phyloP scores from a whole-genome alignment of 805 yeast species.

The Maudiozyma barnettii region DNA sequence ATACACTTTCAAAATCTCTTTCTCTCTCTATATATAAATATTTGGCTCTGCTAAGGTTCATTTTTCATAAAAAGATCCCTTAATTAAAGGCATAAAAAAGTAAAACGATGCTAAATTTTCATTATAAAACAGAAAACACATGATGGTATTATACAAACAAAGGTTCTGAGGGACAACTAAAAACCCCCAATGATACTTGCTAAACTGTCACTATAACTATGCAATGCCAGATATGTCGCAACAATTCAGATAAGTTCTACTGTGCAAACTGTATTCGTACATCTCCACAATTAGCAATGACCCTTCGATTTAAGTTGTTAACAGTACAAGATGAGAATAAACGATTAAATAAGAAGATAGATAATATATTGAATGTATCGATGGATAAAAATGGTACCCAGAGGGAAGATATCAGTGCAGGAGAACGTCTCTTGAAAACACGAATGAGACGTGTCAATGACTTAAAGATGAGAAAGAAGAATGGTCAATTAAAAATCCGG shows the following conservation, averaged over 20 bases:
- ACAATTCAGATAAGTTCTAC: slow-evolving; percentile 12
- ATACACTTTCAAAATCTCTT: background rate
- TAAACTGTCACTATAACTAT: background rate
- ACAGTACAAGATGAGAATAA: slow-evolving; percentile 9
- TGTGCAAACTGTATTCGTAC: slow-evolving; percentile 24
- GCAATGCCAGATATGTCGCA: slow-evolving; percentile 17
- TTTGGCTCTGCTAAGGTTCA: too few species aligned
- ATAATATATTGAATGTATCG: slow-evolving; percentile 10
- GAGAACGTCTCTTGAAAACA: background rate
- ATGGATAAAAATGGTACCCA: background rate
- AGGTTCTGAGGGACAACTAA: too few species aligned
- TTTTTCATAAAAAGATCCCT: too few species aligned
- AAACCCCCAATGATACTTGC: too few species aligned
- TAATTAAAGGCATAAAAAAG: too few species aligned
- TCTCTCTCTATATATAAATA: too few species aligned
- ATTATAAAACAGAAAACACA: too few species aligned
- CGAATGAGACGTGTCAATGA: background rate
- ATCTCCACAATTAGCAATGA: slow-evolving; percentile 18
- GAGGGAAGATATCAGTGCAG: background rate
- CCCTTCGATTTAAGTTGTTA: slow-evolving; percentile 13
- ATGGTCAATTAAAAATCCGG: background rate
- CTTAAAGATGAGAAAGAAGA: background rate
- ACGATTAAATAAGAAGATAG: slow-evolving; percentile 12
- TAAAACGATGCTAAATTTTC: too few species aligned
- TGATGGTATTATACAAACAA: too few species aligned